Conservation (phyloP, 1,284 basidiomycete genomes). For the Omphalotus olearius region DNA sequence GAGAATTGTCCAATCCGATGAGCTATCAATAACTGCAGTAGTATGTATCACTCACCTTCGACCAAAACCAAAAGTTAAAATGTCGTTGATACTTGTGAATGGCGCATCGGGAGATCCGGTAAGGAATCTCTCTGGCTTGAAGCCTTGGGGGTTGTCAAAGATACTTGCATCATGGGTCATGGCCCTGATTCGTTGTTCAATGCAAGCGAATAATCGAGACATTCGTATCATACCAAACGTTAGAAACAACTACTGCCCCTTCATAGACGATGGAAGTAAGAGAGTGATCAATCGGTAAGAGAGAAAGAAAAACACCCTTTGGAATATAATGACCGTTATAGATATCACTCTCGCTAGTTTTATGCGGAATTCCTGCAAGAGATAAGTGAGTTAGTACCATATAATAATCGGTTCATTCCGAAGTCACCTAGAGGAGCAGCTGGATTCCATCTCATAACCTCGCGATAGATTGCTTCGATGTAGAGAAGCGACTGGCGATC, state of each 20-base stretch:
- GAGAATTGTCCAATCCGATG: not conserved
- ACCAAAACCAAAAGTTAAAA: constrained; percentile 22
- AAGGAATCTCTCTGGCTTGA: constrained; percentile 48
- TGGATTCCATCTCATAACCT: constrained; percentile 11
- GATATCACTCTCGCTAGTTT: constrained; percentile 10
- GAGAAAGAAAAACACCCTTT: not conserved
- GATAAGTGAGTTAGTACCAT: not conserved
- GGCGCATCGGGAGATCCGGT: constrained; percentile 15
- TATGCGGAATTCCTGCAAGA: constrained; percentile 6
- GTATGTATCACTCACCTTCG: constrained; percentile 17
- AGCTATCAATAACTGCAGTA: not conserved
- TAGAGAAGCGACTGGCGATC: constrained; percentile 23
- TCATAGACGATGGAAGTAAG: not conserved
- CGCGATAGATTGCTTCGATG: constrained; percentile 18
- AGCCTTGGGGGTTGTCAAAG: constrained; percentile 41
- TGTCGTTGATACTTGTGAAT: constrained; percentile 17
- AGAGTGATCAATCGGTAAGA: not conserved
- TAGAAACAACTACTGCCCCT: not conserved
- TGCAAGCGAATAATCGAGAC: not conserved
- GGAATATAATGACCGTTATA: constrained; percentile 14
- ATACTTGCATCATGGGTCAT: constrained; percentile 35
- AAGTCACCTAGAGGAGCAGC: not conserved
- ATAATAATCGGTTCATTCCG: not conserved
- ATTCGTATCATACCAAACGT: constrained; percentile 4
- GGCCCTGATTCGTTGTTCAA: not conserved